Conservation (phyloP, 1,139 yeast genomes). For the Suhomyces panamericanus region DNA sequence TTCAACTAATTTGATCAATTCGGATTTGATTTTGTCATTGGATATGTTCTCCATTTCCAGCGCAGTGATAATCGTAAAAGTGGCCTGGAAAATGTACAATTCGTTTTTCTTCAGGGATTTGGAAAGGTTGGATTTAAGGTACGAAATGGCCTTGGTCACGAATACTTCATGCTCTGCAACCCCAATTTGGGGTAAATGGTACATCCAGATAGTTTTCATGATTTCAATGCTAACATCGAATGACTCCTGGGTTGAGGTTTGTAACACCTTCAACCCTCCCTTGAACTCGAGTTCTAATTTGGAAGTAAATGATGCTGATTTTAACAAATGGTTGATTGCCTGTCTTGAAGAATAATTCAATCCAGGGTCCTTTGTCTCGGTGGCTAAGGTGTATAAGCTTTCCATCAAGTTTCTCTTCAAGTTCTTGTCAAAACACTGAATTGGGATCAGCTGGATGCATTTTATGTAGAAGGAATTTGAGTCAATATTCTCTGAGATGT, state of each 20-base stretch:
- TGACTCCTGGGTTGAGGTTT: slow-evolving; percentile 16
- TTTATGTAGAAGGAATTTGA: slow-evolving; percentile 4
- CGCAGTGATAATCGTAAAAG: slow-evolving; percentile 17
- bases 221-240: slow-evolving; percentile 19
- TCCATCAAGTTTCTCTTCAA: slow-evolving; percentile 43
- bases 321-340: slow-evolving; percentile 37
- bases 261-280: slow-evolving; percentile 23
- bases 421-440: slow-evolving; percentile 48
- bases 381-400: slow-evolving; percentile 21
- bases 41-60: slow-evolving; percentile 1
- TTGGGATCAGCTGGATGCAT: slow-evolving; percentile 39
- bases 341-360: slow-evolving; percentile 15
- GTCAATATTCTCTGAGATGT: slow-evolving; percentile 11
- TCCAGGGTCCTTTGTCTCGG: slow-evolving; percentile 6
- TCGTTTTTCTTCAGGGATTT: background rate
- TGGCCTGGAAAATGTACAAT: slow-evolving; percentile 3
- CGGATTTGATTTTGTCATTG: slow-evolving; percentile 1
- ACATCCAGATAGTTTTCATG: slow-evolving; percentile 30
- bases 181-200: slow-evolving; percentile 26
- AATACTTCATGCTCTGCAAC: slow-evolving; percentile 21
- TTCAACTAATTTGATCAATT: background rate
- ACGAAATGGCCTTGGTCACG: slow-evolving; percentile 16
- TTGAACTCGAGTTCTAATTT: slow-evolving; percentile 45
- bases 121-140: slow-evolving; percentile 9
- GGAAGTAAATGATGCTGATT: slow-evolving; percentile 54